Base-by-base conservation (phyloP, 75 land plant species). In the Picea sitchensis region DNA sequence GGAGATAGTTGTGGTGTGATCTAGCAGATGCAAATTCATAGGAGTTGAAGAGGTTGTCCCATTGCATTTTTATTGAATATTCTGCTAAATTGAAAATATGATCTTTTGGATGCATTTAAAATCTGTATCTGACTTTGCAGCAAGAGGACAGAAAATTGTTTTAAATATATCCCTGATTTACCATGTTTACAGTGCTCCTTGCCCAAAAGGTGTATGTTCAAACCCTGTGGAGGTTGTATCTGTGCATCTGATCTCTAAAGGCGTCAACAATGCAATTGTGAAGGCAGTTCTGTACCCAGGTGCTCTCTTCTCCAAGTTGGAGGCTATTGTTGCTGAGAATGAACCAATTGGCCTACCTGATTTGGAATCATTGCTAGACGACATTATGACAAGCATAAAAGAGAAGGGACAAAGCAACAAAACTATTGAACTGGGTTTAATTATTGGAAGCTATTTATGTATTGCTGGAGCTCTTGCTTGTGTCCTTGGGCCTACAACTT, bases 221-320 rank as follows among this genome's bases (percentile, higher is more conserved):
- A 82, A 76, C 62, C 84, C 84, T 4, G 26, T 78, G 6, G 84
- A 82, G 59, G 84, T 82, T 79, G 80, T 78, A 2, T 76, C 84
- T n/a, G 75, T 59, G 23, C 61, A 78, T 59, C 68, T 82, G 5
- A 47, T 82, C 20, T 57, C 81, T 31, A 30, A 38, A 34, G 80
- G 73, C 4, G 72, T 23, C 68, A 54, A 12, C 32, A 61, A 78
- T 26, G 73, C 56, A 34, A 60, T 78, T 58, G 75, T 54, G 13
- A 82, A 78, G 68, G 84, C 26, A 14, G 51, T 82, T 44, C 26
- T 82, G 17, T 82, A 82, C 69, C 84, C 84, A 59, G 84, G 80
- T 23, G 68, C 80, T 36, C 30, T 78, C 15, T 77, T 82, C 32
- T 23, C 38, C 15, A 78, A 58, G 79, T 30, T 78, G 58, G 84